A percentile compares a stretch with the other conserved stretches of the same genome.
phyloP scores from a whole-genome alignment of 768 basidiomycete species.

The Tremella fuciformis region DNA sequence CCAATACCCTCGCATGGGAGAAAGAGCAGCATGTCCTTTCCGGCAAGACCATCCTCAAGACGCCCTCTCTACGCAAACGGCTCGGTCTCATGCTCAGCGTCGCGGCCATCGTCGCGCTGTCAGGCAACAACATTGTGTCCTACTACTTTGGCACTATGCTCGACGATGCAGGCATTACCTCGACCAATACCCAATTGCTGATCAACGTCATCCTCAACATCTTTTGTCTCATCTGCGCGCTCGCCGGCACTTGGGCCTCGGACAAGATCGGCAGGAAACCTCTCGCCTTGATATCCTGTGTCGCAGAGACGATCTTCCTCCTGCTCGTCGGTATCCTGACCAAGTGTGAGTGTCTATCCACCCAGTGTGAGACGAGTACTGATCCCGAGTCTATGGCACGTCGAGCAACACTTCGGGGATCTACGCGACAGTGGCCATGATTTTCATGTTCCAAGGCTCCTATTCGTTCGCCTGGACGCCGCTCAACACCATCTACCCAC shows the following conservation, averaged over 20 bases:
- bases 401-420: constrained; percentile 2
- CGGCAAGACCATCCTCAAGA: constrained; percentile 61
- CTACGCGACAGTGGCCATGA: constrained; percentile 20
- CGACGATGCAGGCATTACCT: constrained; percentile 16
- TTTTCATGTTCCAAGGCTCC: constrained; percentile 28
- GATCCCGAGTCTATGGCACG: too few species aligned
- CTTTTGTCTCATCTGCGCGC: constrained; percentile 16
- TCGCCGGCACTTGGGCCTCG: constrained; percentile 13
- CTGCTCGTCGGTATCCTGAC: constrained; percentile 22
- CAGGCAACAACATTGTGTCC: constrained; percentile 22
- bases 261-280: constrained; percentile 16
- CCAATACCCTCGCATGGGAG: constrained; percentile 65
- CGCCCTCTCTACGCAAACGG: constrained; percentile 66
- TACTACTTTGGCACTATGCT: constrained; percentile 19
- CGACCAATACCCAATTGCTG: constrained; percentile 9
- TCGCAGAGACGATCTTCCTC: constrained; percentile 9
- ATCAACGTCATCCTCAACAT: constrained; percentile 25
- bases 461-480: constrained; percentile 26
- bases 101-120: constrained; percentile 11
- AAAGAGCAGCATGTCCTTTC: constrained; percentile 59
- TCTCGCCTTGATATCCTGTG: constrained; percentile 8
- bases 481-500: constrained; percentile 16
- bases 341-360: constrained; percentile 12
- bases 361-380: constrained; percentile 6
- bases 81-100: constrained; percentile 56